Evolutionary conservation across 495 filamentous ascomycete species (phyloP).

Genomic region (Hamigera avellanea): DNA sequence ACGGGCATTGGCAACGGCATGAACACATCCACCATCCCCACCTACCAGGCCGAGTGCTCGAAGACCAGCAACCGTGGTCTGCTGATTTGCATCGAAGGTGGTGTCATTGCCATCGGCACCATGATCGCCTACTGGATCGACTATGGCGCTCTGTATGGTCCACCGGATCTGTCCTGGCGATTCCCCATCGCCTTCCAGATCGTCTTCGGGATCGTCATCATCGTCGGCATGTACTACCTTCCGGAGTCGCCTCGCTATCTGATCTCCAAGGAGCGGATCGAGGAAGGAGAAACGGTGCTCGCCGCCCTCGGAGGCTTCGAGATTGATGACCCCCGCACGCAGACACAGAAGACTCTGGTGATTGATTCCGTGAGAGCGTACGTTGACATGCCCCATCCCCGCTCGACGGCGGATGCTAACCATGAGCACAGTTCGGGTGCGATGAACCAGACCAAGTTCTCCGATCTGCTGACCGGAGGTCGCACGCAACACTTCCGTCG

Average conservation of each 20-base stretch:
- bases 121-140: conserved; percentile 81
- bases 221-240: conserved; percentile 50
- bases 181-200: conserved; percentile 80
- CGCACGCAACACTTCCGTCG: conserved; percentile 35
- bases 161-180: conserved; percentile 55
- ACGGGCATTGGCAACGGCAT: conserved; percentile 72
- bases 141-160: conserved; percentile 63
- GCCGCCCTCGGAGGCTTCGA: conserved; percentile 54
- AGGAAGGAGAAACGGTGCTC: conserved; percentile 59
- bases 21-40: conserved; percentile 68
- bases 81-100: conserved; percentile 76
- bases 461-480: conserved; percentile 31
- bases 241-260: conserved; percentile 74
- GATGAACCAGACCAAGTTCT: conserved; percentile 21
- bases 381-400: conserved; percentile 19
- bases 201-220: conserved; percentile 57
- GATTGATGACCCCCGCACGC: conserved; percentile 43
- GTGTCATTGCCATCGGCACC: conserved; percentile 63
- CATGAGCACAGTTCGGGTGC: conserved; percentile 19
- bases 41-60: conserved; percentile 70
- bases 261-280: conserved; percentile 51
- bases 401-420: neutral
- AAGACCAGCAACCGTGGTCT: conserved; percentile 68
- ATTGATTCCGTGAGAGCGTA: conserved; percentile 64
- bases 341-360: conserved; percentile 54